Percentiles rank a stretch among this genome's conserved stretches.
Conservation (phyloP, 345 rosid genomes). For the Clausena lansium region DNA sequence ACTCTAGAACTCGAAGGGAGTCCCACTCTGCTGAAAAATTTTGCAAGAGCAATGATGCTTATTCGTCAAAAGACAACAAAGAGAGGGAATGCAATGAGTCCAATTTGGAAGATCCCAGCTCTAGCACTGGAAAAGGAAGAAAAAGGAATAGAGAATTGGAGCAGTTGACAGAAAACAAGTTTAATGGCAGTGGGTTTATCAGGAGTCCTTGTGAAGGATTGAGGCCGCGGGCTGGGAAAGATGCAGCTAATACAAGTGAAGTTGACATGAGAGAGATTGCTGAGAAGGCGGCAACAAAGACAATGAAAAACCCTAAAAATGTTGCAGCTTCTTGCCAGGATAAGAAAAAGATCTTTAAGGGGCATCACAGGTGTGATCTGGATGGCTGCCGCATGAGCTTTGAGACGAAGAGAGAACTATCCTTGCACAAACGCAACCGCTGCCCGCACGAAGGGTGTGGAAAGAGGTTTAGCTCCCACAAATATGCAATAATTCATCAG, state of each 20-base stretch:
- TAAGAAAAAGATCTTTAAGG: constrained; percentile 33
- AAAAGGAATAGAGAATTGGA: constrained; percentile 57
- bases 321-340: constrained; percentile 22
- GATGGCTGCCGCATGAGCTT: constrained; percentile 90
- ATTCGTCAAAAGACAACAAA: constrained; percentile 28
- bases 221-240: constrained; percentile 70
- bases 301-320: constrained; percentile 32
- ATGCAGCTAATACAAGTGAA: constrained; percentile 23
- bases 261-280: constrained; percentile 19
- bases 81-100: constrained; percentile 21
- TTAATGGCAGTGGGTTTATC: constrained; percentile 46
- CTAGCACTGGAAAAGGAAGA: constrained; percentile 36
- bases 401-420: constrained; percentile 60
- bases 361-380: constrained; percentile 56
- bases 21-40: constrained; percentile 21
- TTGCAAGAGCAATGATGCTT: constrained; percentile 17
- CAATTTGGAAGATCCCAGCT: constrained; percentile 14
- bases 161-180: constrained; percentile 32
- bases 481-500: constrained; percentile 71
- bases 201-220: constrained; percentile 98
- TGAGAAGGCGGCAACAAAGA: constrained; percentile 38
- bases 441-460: constrained; percentile 84
- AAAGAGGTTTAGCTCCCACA: constrained; percentile 84
- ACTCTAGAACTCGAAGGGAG: constrained; percentile 35
- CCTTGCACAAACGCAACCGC: constrained; percentile 66